These are phyloP conservation scores for Solanum gandarillasii DNA, from an alignment of 257 asterid species.

Conservation along the genomic window DNA sequence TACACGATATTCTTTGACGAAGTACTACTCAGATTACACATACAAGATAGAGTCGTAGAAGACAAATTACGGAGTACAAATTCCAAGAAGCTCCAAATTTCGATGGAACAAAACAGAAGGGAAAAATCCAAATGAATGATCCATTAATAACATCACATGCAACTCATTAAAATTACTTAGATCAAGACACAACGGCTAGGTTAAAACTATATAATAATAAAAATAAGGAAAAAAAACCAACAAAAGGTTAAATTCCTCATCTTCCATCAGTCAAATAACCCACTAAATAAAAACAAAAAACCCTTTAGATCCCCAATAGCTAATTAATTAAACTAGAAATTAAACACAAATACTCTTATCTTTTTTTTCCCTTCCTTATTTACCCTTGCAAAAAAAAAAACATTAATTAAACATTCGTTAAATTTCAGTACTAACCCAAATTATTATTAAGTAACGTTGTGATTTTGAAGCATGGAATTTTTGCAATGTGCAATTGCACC, in stretches of 20 bases:
- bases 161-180: neutral
- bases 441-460: neutral
- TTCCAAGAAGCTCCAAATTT: neutral
- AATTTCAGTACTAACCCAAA: conserved; percentile 29
- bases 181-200: conserved; percentile 3
- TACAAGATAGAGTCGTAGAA: neutral
- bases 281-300: neutral
- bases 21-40: neutral
- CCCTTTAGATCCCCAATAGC: conserved; percentile 12
- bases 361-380: neutral
- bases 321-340: neutral
- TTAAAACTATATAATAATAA: neutral
- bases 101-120: neutral
- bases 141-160: conserved; percentile 20
- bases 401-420: neutral
- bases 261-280: conserved; percentile 9
- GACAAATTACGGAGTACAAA: neutral
- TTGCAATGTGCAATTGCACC: conserved; percentile 93
- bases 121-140: conserved; percentile 17
- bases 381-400: neutral
- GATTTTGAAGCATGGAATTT: conserved; percentile 48
- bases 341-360: neutral
- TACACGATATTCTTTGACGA: rapidly evolving
- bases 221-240: neutral
- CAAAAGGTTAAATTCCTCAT: conserved; percentile 1